Evolutionary conservation across 495 filamentous ascomycete species (phyloP), one percentile per base, ranked within the genome.

Genomic region (Opeltia flavorubescens): DNA sequence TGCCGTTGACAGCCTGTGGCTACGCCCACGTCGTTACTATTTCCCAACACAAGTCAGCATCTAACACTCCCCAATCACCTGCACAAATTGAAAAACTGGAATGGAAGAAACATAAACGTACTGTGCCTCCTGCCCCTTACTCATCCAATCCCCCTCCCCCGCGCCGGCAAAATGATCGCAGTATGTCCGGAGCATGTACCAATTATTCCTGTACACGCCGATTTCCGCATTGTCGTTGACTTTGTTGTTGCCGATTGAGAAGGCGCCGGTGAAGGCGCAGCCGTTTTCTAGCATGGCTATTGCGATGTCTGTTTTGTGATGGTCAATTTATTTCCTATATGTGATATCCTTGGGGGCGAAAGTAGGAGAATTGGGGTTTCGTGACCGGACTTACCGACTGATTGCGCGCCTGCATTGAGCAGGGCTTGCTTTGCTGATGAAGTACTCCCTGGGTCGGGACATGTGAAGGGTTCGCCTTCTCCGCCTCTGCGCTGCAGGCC

Each of bases 131-230:
- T 15, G 20, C 8, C 36, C 36, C 21, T 7, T 7, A 15, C 7
- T 24, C 7, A 18, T 6, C 36, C 36, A 40, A 18, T 40, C 36
- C 6, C 17, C 17, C 7, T 6, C 6, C 17, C 36, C 36, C 6
- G 36, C 36, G 20, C 36, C 36, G 6, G 6, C 17, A 15, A 40
- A 40, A 24, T 15, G 36, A 18, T 40, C 36, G 36, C 36, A 40
- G 36, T 40, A 40, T 6, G 36, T 40, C n/a, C 36, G 36, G 6
- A 40, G 36, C 36, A 40, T 40, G 20, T 6, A 24, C 36, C 36
- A 40, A 15, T 40, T 40, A 18, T 40, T 40, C 36, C 36, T 6
- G 36, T 40, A 40, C n/a, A 40, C 36, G 36, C 36, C 36, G n/a
- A 40, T 15, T 15, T 40, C 36, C 6, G 36, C 36, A 6, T 6